Evolutionary conservation across 345 rosid genomes (phyloP), one percentile per base, ranked within the genome.

Genomic region (Hirschfeldia incana): DNA sequence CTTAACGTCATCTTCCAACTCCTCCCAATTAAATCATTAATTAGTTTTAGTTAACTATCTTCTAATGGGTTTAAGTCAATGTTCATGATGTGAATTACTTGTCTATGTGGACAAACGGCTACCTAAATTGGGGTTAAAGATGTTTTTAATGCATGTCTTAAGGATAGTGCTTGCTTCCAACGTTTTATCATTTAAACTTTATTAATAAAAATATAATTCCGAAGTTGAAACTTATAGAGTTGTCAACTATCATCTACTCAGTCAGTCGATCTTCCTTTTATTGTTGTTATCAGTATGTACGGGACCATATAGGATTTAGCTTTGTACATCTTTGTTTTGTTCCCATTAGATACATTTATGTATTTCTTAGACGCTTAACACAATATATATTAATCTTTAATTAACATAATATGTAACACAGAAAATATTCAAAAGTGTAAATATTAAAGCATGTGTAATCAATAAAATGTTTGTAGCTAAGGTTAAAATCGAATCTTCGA

Each of bases 21-120:
- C 76, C 69, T 66, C 26, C 59, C 9, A 79, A 79, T 27, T 16
- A 72, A 46, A 46, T 73, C 58, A 68, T 62, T 68, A 37, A 49
- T 17, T 74, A 62, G 26, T 37, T 46, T 28, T 71, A 71, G 49
- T 71, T 64, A 65, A 4, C 67, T 66, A 42, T 59, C 42, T 29
- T 44, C 3, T 59, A 59, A 59, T 59, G 26, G 64, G 32, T 21
- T 60, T 15, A 49, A 49, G 13, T 58, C 37, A 15, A 59, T 78
- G 42, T 12, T 62, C 70, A 11, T 62, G 65, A 68, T 60, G 27
- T 51, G 62, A 74, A 68, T 61, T 79, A 27, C 70, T 73, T 73
- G 69, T 60, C 27, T 69, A 79, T 73, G 74, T 73, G 65, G 74
- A 78, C 59, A 27, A 72, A 55, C 29, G 70, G 36, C 57, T 34